Percentiles rank a stretch among this genome's conserved stretches.
Evolutionary conservation across 768 basidiomycete species (phyloP).

Genomic region (Trametes cingulata): DNA sequence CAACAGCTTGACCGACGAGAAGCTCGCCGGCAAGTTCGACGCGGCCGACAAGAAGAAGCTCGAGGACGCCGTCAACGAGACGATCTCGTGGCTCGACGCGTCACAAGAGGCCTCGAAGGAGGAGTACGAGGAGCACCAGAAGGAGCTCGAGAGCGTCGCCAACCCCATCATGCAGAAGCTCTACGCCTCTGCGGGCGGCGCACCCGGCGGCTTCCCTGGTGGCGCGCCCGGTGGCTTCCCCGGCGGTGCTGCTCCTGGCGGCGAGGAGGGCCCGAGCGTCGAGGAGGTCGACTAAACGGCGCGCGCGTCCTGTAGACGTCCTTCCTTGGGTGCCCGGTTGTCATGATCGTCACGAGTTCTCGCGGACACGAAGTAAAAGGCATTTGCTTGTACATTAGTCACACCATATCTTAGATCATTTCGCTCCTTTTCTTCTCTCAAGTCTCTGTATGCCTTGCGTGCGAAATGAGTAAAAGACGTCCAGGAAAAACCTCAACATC

Average conservation of each 20-base stretch:
- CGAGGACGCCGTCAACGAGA: constrained; percentile 76
- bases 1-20: constrained; percentile 83
- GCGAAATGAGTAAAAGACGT: neutral
- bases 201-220: constrained; percentile 51
- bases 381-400: constrained; percentile 20
- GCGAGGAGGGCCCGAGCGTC: constrained; percentile 85
- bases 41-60: constrained; percentile 83
- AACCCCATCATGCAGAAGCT: constrained; percentile 73
- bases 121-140: constrained; percentile 91
- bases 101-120: constrained; percentile 92
- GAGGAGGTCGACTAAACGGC: constrained; percentile 81
- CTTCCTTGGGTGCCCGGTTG: constrained; percentile 5
- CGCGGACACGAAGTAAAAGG: constrained; percentile 20
- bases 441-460: neutral
- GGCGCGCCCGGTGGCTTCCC: constrained; percentile 74
- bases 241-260: constrained; percentile 54
- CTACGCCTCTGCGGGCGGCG: constrained; percentile 60
- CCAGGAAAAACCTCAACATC: too few species aligned
- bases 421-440: constrained; percentile 11
- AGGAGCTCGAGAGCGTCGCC: constrained; percentile 86
- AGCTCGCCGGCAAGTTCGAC: constrained; percentile 87
- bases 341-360: constrained; percentile 16
- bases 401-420: constrained; percentile 17
- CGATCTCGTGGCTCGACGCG: constrained; percentile 82
- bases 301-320: constrained; percentile 3